phyloP scores from a whole-genome alignment of 352 stramenopile species.

The Pythium myriotylum region DNA sequence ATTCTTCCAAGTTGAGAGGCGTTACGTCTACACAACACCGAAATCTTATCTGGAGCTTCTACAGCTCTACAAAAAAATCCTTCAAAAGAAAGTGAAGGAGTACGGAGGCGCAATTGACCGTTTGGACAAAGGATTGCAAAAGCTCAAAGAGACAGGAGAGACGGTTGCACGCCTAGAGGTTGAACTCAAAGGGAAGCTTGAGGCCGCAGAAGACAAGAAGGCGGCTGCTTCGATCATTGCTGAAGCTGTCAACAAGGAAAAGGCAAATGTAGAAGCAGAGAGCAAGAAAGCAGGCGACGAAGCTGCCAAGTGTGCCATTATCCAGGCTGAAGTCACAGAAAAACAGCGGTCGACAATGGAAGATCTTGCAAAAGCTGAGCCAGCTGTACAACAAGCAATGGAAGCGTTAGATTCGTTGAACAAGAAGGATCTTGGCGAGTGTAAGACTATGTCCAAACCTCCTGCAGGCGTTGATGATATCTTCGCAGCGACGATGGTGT shows the following conservation, averaged over 20 bases:
- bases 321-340: slow-evolving; percentile 92
- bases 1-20: slow-evolving; percentile 90
- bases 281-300: slow-evolving; percentile 94
- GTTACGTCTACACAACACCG: slow-evolving; percentile 94
- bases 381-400: slow-evolving; percentile 95
- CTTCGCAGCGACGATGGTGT: slow-evolving; percentile 93
- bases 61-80: slow-evolving; percentile 94
- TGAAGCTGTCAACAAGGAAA: slow-evolving; percentile 95
- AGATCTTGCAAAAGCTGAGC: slow-evolving; percentile 95
- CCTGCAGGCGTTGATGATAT: slow-evolving; percentile 94
- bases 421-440: slow-evolving; percentile 96
- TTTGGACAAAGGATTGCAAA: slow-evolving; percentile 92
- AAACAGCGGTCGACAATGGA: slow-evolving; percentile 90
- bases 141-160: slow-evolving; percentile 93
- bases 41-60: slow-evolving; percentile 96
- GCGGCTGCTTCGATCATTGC: slow-evolving; percentile 93
- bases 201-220: slow-evolving; percentile 96
- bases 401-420: slow-evolving; percentile 95
- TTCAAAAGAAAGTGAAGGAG: slow-evolving; percentile 91
- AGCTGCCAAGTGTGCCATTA: slow-evolving; percentile 92
- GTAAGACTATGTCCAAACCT: slow-evolving; percentile 96
- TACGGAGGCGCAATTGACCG: slow-evolving; percentile 90
- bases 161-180: slow-evolving; percentile 93
- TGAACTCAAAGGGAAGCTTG: slow-evolving; percentile 94
- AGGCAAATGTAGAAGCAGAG: slow-evolving; percentile 95